phyloP scores from a whole-genome alignment of 192 early-diverging fungal species.

The Linnemannia zychae region DNA sequence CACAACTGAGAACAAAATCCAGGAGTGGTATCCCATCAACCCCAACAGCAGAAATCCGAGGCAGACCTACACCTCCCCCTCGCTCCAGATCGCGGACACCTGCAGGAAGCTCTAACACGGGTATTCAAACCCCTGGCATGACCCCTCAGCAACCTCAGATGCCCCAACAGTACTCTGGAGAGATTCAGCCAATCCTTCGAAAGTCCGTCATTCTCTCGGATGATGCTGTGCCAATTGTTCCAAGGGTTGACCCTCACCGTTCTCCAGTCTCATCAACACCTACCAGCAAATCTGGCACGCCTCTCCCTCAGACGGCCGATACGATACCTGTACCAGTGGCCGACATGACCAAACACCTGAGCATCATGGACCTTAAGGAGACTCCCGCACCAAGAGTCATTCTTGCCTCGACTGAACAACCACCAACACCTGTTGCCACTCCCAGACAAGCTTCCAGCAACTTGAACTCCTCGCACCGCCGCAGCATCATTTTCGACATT shows the following conservation, averaged over 20 bases:
- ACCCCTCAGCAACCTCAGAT: constrained; percentile 47
- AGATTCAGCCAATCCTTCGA: constrained; percentile 47
- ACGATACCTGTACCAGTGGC: constrained; percentile 45
- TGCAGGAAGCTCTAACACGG: constrained; percentile 28
- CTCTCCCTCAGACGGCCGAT: constrained; percentile 40
- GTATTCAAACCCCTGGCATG: neutral
- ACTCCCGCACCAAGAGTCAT: constrained; percentile 12
- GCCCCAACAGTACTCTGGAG: constrained; percentile 45
- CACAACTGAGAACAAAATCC: constrained; percentile 52
- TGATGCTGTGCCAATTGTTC: neutral
- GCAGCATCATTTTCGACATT: constrained; percentile 48
- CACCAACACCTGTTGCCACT: neutral
- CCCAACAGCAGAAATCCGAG: constrained; percentile 34
- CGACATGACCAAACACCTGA: constrained; percentile 43
- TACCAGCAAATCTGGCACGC: constrained; percentile 48
- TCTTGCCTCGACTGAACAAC: constrained; percentile 12
- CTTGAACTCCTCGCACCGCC: constrained; percentile 18
- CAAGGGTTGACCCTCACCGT: constrained; percentile 17
- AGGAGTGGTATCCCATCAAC: constrained; percentile 42
- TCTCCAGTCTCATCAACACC: constrained; percentile 39
- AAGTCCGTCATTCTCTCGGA: constrained; percentile 35
- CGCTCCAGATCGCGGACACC: constrained; percentile 50
- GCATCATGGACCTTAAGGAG: constrained; percentile 35
- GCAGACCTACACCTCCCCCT: constrained; percentile 43
- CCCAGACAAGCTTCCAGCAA: constrained; percentile 11